phyloP scores from a whole-genome alignment of 495 filamentous ascomycete species.

The Astrocystis sublimbata region DNA sequence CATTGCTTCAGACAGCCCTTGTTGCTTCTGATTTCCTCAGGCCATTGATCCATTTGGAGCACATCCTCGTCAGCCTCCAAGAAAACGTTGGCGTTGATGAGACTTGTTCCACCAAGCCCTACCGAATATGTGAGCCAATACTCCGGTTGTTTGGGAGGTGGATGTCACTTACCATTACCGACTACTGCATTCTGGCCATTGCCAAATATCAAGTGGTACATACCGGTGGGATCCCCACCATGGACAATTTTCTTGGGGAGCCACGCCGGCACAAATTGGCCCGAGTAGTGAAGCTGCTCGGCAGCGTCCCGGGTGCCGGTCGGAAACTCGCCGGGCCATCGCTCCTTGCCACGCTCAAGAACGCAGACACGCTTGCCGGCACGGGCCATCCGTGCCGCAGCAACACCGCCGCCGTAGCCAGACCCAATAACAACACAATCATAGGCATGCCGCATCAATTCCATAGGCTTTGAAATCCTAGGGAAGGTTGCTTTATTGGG shows the following conservation, averaged over 20 bases:
- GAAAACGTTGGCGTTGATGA: conserved; percentile 70
- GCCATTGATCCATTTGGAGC: conserved; percentile 59
- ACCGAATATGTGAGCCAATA: conserved; percentile 1
- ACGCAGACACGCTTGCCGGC: conserved; percentile 62
- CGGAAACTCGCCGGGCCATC: conserved; percentile 67
- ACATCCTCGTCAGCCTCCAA: conserved; percentile 59
- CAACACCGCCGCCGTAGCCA: conserved; percentile 67
- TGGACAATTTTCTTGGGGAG: conserved; percentile 44
- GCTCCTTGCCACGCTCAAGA: conserved; percentile 63
- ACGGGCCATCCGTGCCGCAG: conserved; percentile 64
- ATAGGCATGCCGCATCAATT: conserved; percentile 57
- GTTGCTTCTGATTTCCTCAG: conserved; percentile 55
- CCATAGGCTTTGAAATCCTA: conserved; percentile 56
- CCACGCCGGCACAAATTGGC: conserved; percentile 47
- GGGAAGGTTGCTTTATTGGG: conserved; percentile 43
- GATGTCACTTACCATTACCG: conserved; percentile 54
- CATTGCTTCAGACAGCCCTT: conserved; percentile 50
- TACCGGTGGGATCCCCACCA: conserved; percentile 56
- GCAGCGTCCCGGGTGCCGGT: conserved; percentile 44
- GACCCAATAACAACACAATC: conserved; percentile 68
- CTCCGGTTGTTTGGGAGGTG: neutral
- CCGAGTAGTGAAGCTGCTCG: conserved; percentile 57
- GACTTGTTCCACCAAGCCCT: conserved; percentile 64
- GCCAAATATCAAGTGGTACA: conserved; percentile 65
- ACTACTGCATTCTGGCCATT: conserved; percentile 67